Base-by-base conservation (phyloP, 768 basidiomycete species). In the Tylopilus balloui region DNA sequence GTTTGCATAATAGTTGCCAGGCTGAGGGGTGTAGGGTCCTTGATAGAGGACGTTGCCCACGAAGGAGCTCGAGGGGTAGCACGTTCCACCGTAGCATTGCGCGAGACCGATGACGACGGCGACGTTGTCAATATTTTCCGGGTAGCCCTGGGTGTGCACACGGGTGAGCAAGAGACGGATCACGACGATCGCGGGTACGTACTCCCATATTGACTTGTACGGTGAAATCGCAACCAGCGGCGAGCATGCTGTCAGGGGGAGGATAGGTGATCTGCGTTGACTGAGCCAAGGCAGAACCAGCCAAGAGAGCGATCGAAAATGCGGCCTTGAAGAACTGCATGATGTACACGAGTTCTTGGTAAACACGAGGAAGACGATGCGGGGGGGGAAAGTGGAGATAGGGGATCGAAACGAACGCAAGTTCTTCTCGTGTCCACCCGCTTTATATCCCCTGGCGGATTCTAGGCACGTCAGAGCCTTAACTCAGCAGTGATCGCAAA, bases 21-120 rank as follows among this genome's bases (percentile, higher is more conserved):
- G 6, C 7, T 44, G 17, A 13, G 67, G 67, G 17, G 60, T 56
- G 50, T 65, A 73, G 1, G 59, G 54, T 8, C 71, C 71, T 27
- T 68, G 65, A 44, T 68, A 72, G 5, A 72, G 56, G 47, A 71
- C 55, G 23, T n/a, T 20, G 13, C 71, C 70, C 46, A 71, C 55
- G 32, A 28, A 58, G 1, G 55, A 34, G 35, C 47, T 56, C 10
- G 65, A 53, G 6, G 64, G 51, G 2, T 23, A 57, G 48, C 70
- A 71, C 7, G 47, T 11, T 6, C 52, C 46, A 2, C 54, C 51
- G 2, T 25, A 38, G 47, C 71, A 72, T 0, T 44, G 43, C 12
- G 50, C 40, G 29, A 73, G 62, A 19, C 66, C 68, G 31, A 73
- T 64, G 32, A 65, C 65, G 37, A 69, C 54, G 11, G 62, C 62